Evolutionary conservation across 1,284 basidiomycete genomes (phyloP).

Genomic region (Ustilago bromivora): DNA sequence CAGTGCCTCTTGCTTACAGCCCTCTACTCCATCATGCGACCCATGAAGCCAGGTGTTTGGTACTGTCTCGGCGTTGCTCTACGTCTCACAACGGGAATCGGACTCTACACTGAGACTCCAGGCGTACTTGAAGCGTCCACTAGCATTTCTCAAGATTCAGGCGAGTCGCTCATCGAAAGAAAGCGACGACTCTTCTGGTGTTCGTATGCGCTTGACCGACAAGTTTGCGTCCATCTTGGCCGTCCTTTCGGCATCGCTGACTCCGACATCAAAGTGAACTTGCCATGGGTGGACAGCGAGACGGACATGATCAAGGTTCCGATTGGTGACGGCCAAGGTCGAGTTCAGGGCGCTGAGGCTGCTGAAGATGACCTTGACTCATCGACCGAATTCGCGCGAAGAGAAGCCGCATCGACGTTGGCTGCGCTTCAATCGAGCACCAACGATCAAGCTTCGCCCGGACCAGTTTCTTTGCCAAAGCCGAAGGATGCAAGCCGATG

Average conservation of each 20-base stretch:
- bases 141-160: constrained; percentile 16
- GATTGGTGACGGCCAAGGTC: constrained; percentile 16
- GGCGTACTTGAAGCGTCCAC: constrained; percentile 35
- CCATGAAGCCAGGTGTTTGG: constrained; percentile 53
- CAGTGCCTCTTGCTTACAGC: constrained; percentile 50
- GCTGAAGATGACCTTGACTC: constrained; percentile 36
- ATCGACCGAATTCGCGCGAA: constrained; percentile 38
- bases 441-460: constrained; percentile 10
- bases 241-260: constrained; percentile 53
- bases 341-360: constrained; percentile 4
- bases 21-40: constrained; percentile 54
- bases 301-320: constrained; percentile 31
- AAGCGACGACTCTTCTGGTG: constrained; percentile 54
- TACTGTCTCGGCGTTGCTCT: constrained; percentile 51
- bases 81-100: constrained; percentile 49
- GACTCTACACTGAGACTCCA: constrained; percentile 41
- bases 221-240: constrained; percentile 51
- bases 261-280: constrained; percentile 47
- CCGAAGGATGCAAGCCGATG: constrained; percentile 48
- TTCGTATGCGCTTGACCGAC: constrained; percentile 49
- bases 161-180: constrained; percentile 40
- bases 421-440: constrained; percentile 39
- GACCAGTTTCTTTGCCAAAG: constrained; percentile 29
- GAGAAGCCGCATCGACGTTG: constrained; percentile 48
- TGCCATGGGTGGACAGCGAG: constrained; percentile 45